phyloP scores from a whole-genome alignment of 2,329 filamentous ascomycete genomes.

The Fusarium zealandicum region DNA sequence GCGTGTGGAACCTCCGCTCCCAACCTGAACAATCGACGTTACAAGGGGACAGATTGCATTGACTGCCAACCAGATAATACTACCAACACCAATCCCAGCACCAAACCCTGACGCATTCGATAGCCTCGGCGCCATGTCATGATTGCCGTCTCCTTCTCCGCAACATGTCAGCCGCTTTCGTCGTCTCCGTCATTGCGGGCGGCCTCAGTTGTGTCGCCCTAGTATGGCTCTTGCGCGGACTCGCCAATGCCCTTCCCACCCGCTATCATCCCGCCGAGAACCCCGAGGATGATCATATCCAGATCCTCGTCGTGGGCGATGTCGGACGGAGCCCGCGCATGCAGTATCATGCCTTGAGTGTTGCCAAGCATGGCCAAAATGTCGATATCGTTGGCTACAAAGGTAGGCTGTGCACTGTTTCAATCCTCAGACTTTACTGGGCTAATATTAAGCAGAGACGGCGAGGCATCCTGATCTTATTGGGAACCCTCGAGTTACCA shows the following conservation, averaged over 20 bases:
- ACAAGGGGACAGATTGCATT: constrained; percentile 31
- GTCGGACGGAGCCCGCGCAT: constrained; percentile 96
- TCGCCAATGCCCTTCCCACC: constrained; percentile 44
- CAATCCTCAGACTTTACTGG: not conserved
- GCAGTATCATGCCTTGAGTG: constrained; percentile 96
- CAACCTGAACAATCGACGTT: not conserved
- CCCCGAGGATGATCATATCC: constrained; percentile 59
- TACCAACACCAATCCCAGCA: constrained; percentile 5
- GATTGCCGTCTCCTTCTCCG: constrained; percentile 9
- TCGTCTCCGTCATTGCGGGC: constrained; percentile 47
- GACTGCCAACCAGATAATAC: constrained; percentile 8
- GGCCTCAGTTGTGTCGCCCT: constrained; percentile 45
- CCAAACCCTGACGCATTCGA: constrained; percentile 8
- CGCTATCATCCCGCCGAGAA: constrained; percentile 47
- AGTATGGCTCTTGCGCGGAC: constrained; percentile 33
- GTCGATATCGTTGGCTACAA: constrained; percentile 90
- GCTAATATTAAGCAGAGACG: constrained; percentile 65
- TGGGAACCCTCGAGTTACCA: constrained; percentile 70
- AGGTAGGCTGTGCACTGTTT: constrained; percentile 59
- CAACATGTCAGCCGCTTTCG: constrained; percentile 41
- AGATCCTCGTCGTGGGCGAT: constrained; percentile 92
- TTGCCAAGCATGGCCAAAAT: constrained; percentile 79
- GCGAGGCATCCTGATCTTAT: constrained; percentile 80
- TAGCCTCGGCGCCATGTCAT: constrained; percentile 21
- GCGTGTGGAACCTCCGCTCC: constrained; percentile 25